These are phyloP conservation scores for Pleurotus tuber-regium DNA, from an alignment of 768 basidiomycete species.

Conservation along the genomic window DNA sequence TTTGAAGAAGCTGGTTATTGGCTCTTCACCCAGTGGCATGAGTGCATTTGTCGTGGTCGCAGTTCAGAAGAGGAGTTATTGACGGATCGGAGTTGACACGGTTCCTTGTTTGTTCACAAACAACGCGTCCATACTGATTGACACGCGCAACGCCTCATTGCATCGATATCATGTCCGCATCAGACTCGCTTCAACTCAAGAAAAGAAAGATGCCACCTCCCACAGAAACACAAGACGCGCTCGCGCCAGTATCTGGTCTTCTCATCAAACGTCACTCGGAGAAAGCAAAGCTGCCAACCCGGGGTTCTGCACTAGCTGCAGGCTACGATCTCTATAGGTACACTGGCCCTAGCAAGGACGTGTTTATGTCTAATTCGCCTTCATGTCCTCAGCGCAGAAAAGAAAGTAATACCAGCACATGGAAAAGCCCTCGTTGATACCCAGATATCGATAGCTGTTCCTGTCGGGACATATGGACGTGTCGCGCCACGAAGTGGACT, in stretches of 20 bases:
- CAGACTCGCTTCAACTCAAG: slow-evolving; percentile 42
- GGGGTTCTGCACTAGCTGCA: slow-evolving; percentile 83
- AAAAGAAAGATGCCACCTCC: slow-evolving; percentile 59
- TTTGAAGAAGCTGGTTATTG: slow-evolving; percentile 23
- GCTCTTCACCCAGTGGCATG: slow-evolving; percentile 20
- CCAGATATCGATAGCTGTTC: slow-evolving; percentile 91
- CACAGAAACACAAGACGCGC: slow-evolving; percentile 24
- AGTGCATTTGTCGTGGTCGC: background rate
- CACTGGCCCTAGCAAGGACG: slow-evolving; percentile 16
- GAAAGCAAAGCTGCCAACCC: slow-evolving; percentile 80
- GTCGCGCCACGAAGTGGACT: slow-evolving; percentile 95
- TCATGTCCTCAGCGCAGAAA: slow-evolving; percentile 70
- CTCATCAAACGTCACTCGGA: slow-evolving; percentile 84
- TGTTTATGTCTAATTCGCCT: slow-evolving; percentile 5
- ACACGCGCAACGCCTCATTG: slow-evolving; percentile 7
- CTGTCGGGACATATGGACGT: slow-evolving; percentile 91
- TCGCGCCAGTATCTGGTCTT: slow-evolving; percentile 48
- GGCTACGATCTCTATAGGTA: slow-evolving; percentile 96
- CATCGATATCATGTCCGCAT: slow-evolving; percentile 16
- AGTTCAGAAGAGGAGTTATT: slow-evolving; percentile 10
- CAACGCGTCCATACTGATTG: slow-evolving; percentile 27
- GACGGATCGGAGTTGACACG: slow-evolving; percentile 32
- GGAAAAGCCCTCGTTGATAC: slow-evolving; percentile 93
- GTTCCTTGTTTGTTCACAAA: slow-evolving; percentile 26
- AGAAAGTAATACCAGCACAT: slow-evolving; percentile 77